phyloP scores from a whole-genome alignment of 768 basidiomycete species.

The Leccinum broughii region DNA sequence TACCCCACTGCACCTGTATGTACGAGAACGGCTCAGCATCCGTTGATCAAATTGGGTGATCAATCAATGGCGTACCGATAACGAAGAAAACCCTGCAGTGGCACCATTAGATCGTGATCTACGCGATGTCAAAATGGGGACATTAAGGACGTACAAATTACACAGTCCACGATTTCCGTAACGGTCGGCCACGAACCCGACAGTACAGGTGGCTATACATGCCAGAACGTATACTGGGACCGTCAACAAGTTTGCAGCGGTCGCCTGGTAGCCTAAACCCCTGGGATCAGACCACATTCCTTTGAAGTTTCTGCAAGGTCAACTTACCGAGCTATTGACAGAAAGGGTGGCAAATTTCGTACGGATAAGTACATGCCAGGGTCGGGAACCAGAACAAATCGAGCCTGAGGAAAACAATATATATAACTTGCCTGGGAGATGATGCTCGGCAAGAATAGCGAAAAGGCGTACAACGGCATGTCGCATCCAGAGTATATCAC shows the following conservation, averaged over 20 bases:
- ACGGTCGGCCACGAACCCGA: slow-evolving; percentile 65
- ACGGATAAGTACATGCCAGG: background rate
- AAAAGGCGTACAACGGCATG: slow-evolving; percentile 74
- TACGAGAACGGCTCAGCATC: background rate
- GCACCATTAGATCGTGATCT: background rate
- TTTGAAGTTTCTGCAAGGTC: background rate
- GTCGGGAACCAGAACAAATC: background rate
- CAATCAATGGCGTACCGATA: slow-evolving; percentile 23
- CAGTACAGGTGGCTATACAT: slow-evolving; percentile 60
- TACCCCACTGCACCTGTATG: slow-evolving; percentile 58
- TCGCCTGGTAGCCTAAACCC: slow-evolving; percentile 60
- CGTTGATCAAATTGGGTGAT: background rate
- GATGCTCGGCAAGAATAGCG: slow-evolving; percentile 77
- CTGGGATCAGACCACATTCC: background rate
- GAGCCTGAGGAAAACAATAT: slow-evolving; percentile 14
- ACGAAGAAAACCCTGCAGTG: slow-evolving; percentile 25
- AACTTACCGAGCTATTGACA: slow-evolving; percentile 41
- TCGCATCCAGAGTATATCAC: slow-evolving; percentile 55
- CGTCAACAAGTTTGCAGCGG: slow-evolving; percentile 71
- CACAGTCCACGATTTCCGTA: slow-evolving; percentile 59
- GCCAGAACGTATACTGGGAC: slow-evolving; percentile 77
- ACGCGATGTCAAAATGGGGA: background rate
- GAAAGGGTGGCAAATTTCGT: background rate
- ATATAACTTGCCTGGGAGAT: slow-evolving; percentile 56
- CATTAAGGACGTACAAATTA: slow-evolving; percentile 52